A percentile compares a stretch with the other conserved stretches of the same genome.
These are phyloP conservation scores for Geosmithia morbida DNA, from an alignment of 2,329 filamentous ascomycete species.

Conservation along the genomic window DNA sequence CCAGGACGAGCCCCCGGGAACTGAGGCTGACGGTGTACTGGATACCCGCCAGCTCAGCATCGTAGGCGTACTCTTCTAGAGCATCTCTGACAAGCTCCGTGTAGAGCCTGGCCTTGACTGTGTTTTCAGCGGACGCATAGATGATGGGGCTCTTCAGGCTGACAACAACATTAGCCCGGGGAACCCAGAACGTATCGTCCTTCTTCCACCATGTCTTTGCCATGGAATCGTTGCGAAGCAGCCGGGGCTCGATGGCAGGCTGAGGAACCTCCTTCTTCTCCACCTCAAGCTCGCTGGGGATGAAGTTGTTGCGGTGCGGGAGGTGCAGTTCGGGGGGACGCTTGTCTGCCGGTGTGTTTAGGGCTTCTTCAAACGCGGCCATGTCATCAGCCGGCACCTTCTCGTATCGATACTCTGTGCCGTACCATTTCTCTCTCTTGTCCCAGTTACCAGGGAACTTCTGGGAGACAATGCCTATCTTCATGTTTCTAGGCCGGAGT, in stretches of 20 bases:
- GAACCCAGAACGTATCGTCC: constrained; percentile 96
- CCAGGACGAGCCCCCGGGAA: constrained; percentile 59
- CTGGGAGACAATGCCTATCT: constrained; percentile 69
- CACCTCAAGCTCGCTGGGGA: constrained; percentile 83
- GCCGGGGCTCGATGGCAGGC: constrained; percentile 57
- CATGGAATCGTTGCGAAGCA: constrained; percentile 72
- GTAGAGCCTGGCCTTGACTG: constrained; percentile 66
- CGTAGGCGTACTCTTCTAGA: constrained; percentile 85
- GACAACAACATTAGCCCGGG: constrained; percentile 77
- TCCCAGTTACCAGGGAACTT: constrained; percentile 76
- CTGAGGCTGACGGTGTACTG: constrained; percentile 68
- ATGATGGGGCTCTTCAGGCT: constrained; percentile 67
- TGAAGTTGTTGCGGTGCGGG: constrained; percentile 89
- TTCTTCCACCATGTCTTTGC: constrained; percentile 95
- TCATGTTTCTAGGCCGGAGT: constrained; percentile 78
- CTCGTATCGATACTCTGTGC: constrained; percentile 80
- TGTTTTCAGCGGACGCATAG: constrained; percentile 64
- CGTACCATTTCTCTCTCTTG: constrained; percentile 91
- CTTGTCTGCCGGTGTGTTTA: constrained; percentile 34
- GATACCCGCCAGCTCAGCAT: constrained; percentile 83
- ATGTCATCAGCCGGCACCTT: constrained; percentile 67
- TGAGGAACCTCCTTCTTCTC: constrained; percentile 83
- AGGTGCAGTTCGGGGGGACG: constrained; percentile 64
- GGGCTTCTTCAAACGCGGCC: constrained; percentile 50
- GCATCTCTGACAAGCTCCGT: constrained; percentile 79